Evolutionary conservation across 768 basidiomycete species (phyloP), one percentile per base, ranked within the genome.

Genomic region (Mycena latifolia): DNA sequence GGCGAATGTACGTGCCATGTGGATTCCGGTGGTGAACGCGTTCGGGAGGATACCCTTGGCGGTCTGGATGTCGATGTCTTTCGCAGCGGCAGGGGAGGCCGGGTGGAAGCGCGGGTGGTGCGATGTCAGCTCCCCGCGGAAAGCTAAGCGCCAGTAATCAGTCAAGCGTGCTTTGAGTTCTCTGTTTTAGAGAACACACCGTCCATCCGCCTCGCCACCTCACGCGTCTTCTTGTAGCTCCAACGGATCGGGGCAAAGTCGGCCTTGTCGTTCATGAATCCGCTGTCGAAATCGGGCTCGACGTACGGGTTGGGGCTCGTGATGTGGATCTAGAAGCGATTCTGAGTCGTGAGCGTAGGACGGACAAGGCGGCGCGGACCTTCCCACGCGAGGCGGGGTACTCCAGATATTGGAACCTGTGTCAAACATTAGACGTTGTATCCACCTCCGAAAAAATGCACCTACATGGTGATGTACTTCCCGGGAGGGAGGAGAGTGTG

Each of bases 221-320:
- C 90, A 68, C 90, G 86, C 18, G 88, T 89, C 82, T 87, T 88
- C 86, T 91, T 91, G 82, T 91, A 91, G 74, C 88, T 88, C 90
- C 90, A 91, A 37, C 89, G 87, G 69, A 91, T 88, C 17, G 90
- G 90, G 25, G 89, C 89, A 71, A 90, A 90, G 79, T 91, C 90
- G 29, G 90, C 90, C 80, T 89, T 89, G 81, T 91, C 75, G 80
- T 89, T 91, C 90, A 92, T 88, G 85, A 92, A 91, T n/a, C 90
- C 90, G 63, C 84, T 85, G 79, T 92, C 90, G 72, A 90, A 91
- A 77, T 75, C 80, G 5, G 90, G 89, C 69, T 86, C 86, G 69
- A 78, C 76, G 78, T 90, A 91, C 6, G 90, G 89, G 79, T 82
- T 87, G 48, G 83, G 64, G 24, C 86, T 88, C 50, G 77, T 72